These are phyloP conservation scores for Neurospora sp. DNA, from an alignment of 495 filamentous ascomycete species.

Conservation along the genomic window DNA sequence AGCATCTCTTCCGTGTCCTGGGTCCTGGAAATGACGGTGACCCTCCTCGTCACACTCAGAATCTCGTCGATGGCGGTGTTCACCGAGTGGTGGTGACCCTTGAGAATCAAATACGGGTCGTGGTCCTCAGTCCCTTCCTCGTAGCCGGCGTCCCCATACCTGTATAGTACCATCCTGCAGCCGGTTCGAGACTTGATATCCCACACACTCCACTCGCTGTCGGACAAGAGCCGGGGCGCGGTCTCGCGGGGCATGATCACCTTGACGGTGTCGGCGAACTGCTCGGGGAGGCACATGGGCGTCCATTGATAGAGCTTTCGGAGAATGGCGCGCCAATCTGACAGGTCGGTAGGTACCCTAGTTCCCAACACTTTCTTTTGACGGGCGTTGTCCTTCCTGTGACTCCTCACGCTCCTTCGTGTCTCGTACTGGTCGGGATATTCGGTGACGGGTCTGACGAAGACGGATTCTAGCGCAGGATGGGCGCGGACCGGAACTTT, in stretches of 20 bases:
- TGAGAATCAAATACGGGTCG: slow-evolving; percentile 6
- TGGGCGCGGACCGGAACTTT: slow-evolving; percentile 14
- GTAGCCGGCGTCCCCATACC: not conserved
- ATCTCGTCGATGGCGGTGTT: slow-evolving; percentile 11
- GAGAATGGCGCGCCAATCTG: slow-evolving; percentile 22
- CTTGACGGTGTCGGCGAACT: slow-evolving; percentile 4
- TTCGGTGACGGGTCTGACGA: slow-evolving; percentile 10
- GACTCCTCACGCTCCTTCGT: not conserved
- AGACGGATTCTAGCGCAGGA: slow-evolving; percentile 9
- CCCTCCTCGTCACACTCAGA: slow-evolving; percentile 1
- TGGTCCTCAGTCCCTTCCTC: not conserved
- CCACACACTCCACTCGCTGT: slow-evolving; percentile 7
- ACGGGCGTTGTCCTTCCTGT: not conserved
- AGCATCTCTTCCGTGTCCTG: not conserved
- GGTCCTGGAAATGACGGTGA: not conserved
- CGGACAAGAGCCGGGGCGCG: not conserved
- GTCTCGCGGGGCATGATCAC: slow-evolving; percentile 6
- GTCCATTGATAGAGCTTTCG: slow-evolving; percentile 10
- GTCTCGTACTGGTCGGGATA: slow-evolving; percentile 12
- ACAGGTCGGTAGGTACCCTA: not conserved
- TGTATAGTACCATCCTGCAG: slow-evolving; percentile 5
- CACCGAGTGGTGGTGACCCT: slow-evolving; percentile 1
- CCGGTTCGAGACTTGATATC: slow-evolving; percentile 10
- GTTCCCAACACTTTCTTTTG: slow-evolving; percentile 4
- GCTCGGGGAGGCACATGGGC: not conserved